Evolutionary conservation across 495 filamentous ascomycete species (phyloP).

Genomic region (Aspergillus biplanus): DNA sequence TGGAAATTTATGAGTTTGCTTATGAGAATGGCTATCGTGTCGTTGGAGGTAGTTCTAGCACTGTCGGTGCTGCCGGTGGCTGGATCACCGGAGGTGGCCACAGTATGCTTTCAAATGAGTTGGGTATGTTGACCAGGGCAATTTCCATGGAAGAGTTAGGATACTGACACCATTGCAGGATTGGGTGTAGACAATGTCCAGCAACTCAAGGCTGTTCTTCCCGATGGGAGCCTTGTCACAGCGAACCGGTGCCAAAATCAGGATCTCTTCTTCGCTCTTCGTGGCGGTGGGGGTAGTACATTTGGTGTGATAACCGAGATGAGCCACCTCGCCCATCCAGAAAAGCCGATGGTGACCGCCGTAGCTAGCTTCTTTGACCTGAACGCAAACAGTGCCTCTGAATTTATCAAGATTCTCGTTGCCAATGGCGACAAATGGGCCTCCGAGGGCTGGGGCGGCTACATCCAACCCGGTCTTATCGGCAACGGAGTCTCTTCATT

Average conservation of each 20-base stretch:
- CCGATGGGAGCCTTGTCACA: conserved; percentile 48
- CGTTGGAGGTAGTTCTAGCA: conserved; percentile 25
- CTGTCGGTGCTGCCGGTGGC: conserved; percentile 46
- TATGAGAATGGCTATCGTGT: conserved; percentile 24
- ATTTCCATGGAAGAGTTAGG: too few species aligned
- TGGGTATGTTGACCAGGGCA: conserved; percentile 16
- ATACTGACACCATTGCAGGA: conserved; percentile 21
- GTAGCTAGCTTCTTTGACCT: conserved; percentile 35
- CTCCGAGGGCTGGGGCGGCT: conserved; percentile 46
- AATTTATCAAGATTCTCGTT: conserved; percentile 34
- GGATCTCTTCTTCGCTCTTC: conserved; percentile 60
- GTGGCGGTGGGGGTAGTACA: conserved; percentile 55
- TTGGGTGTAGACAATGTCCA: conserved; percentile 37
- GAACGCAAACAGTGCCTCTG: conserved; percentile 22
- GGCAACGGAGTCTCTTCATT: background rate
- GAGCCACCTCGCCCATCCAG: conserved; percentile 25
- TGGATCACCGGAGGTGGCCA: conserved; percentile 48
- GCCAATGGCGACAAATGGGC: conserved; percentile 40
- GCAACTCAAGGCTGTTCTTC: conserved; percentile 46
- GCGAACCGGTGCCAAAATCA: conserved; percentile 50
- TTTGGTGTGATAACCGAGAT: conserved; percentile 51
- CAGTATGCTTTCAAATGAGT: conserved; percentile 34
- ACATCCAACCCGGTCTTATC: conserved; percentile 25
- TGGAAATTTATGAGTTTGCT: conserved; percentile 33
- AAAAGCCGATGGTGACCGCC: conserved; percentile 35